These are phyloP conservation scores for Metarhizium rileyi DNA, from an alignment of 2,329 filamentous ascomycete species.

Conservation along the genomic window DNA sequence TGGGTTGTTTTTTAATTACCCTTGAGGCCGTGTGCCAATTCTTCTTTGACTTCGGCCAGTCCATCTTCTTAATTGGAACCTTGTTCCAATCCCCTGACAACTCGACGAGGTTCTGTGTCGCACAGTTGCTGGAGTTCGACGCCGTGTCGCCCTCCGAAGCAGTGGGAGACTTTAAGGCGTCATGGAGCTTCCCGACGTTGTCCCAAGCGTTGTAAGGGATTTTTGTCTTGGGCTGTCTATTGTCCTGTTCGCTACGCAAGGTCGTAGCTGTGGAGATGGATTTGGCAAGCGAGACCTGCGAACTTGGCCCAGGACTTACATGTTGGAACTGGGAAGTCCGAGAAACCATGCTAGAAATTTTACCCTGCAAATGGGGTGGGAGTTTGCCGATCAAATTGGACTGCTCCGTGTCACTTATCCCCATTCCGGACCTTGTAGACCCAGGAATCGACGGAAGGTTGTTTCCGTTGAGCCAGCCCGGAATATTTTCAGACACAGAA, in stretches of 20 bases:
- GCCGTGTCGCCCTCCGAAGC: slow-evolving; percentile 10
- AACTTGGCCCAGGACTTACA: background rate
- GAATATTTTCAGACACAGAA: background rate
- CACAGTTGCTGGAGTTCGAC: slow-evolving; percentile 3
- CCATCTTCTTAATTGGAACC: background rate
- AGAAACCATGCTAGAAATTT: background rate
- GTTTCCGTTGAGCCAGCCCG: background rate
- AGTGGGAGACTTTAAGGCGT: slow-evolving; percentile 15
- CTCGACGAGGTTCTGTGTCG: background rate
- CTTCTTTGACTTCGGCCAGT: background rate
- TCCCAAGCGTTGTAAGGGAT: slow-evolving; percentile 23
- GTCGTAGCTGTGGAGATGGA: slow-evolving; percentile 23
- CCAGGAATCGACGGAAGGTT: background rate
- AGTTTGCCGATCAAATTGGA: background rate
- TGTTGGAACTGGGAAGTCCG: background rate
- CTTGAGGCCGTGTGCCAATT: slow-evolving; percentile 16
- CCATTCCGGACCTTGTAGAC: background rate
- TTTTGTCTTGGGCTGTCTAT: slow-evolving; percentile 2
- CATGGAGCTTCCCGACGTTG: slow-evolving; percentile 14
- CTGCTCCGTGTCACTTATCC: background rate
- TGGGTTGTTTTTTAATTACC: background rate
- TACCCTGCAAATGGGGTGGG: background rate
- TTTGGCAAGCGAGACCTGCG: background rate
- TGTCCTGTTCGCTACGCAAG: slow-evolving; percentile 10
- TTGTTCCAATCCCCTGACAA: background rate